Conservation (phyloP, 352 stramenopile species). For the Pythium phragmiticola region DNA sequence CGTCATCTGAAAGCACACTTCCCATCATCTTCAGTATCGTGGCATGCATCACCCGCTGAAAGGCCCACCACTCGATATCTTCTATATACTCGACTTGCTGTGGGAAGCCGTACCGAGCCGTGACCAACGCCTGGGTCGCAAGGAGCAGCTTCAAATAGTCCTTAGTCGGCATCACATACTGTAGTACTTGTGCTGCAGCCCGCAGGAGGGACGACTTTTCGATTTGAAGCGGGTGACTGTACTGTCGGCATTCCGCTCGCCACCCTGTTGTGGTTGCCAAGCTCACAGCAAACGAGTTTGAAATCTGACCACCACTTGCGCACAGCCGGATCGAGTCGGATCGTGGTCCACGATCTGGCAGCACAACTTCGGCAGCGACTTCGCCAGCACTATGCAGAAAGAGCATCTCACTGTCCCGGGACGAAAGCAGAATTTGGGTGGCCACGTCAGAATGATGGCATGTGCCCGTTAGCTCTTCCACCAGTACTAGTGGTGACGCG, state of each 20-base stretch:
- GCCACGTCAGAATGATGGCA: background rate
- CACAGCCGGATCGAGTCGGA: background rate
- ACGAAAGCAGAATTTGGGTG: conserved; percentile 15
- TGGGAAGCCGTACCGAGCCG: background rate
- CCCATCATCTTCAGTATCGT: background rate
- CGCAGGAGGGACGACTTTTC: conserved; percentile 11
- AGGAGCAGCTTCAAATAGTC: conserved; percentile 14
- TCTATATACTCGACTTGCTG: background rate
- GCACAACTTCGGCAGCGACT: conserved; percentile 12
- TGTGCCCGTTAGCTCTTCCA: background rate
- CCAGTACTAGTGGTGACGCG: conserved; percentile 5
- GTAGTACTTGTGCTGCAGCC: conserved; percentile 10
- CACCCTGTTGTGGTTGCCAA: background rate
- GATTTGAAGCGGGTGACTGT: conserved; percentile 16
- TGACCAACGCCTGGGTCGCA: conserved; percentile 2
- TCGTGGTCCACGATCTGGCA: background rate
- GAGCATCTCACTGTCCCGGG: background rate
- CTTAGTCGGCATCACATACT: conserved; percentile 7
- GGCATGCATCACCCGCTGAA: conserved; percentile 6
- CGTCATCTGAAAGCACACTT: background rate
- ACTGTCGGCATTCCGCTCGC: conserved; percentile 13
- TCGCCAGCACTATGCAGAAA: conserved; percentile 11
- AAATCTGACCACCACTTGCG: background rate
- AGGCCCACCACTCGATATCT: conserved; percentile 14
- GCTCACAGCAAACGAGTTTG: background rate